phyloP scores from a whole-genome alignment of 1,139 yeast genomes.

The Taphrina confusa region DNA sequence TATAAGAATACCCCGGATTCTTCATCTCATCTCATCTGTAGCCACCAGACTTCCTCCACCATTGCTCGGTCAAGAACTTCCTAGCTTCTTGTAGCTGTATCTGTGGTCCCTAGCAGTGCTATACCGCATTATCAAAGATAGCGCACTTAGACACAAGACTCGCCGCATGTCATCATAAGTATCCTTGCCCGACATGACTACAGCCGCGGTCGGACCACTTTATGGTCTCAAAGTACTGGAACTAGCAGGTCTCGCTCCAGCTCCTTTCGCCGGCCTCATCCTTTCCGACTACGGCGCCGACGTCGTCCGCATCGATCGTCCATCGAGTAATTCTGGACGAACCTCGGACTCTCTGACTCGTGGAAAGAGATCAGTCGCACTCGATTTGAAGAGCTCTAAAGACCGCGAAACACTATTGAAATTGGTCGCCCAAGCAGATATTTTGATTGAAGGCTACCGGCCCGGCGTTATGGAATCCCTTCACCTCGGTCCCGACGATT shows the following conservation, averaged over 20 bases:
- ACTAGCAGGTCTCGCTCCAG: conserved; percentile 43
- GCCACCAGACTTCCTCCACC: too few relatives aligned
- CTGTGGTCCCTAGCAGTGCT: too few relatives aligned
- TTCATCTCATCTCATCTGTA: background rate
- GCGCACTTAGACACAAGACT: too few relatives aligned
- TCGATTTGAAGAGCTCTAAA: conserved; percentile 43
- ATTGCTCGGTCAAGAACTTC: too few relatives aligned
- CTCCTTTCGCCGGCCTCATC: conserved; percentile 42
- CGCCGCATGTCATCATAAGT: too few relatives aligned
- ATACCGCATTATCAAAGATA: too few relatives aligned
- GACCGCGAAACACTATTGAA: conserved; percentile 43
- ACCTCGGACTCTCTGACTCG: conserved; percentile 46
- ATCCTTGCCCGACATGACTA: conserved; percentile 3
- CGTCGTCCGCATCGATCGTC: conserved; percentile 45
- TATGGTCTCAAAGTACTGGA: conserved; percentile 37
- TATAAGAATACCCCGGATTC: conserved; percentile 9
- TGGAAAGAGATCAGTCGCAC: conserved; percentile 46
- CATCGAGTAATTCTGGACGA: conserved; percentile 35
- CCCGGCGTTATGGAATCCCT: conserved; percentile 45
- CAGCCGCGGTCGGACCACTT: conserved; percentile 11
- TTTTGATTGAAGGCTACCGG: conserved; percentile 46
- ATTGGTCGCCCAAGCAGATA: conserved; percentile 44
- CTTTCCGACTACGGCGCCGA: conserved; percentile 48
- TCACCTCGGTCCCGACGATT: conserved; percentile 44
- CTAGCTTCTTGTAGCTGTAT: too few relatives aligned